Conservation (phyloP, 1,284 basidiomycete species). For the Acaromyces ingoldii region DNA sequence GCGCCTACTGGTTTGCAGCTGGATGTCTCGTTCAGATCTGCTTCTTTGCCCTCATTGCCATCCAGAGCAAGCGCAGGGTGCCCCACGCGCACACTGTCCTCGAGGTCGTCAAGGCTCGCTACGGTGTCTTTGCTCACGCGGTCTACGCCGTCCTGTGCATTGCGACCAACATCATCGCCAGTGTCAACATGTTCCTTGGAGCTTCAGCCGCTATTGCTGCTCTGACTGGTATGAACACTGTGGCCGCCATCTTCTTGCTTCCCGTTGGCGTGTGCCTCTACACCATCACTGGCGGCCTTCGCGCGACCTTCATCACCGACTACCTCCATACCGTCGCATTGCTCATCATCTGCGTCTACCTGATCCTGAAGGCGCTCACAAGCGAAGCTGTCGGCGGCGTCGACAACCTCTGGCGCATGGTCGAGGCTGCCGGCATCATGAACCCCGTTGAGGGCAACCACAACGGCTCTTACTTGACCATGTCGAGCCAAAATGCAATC, state of each 20-base stretch:
- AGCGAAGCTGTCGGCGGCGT: conserved; percentile 18
- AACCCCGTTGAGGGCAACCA: conserved; percentile 15
- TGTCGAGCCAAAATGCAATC: conserved; percentile 16
- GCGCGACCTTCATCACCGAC: conserved; percentile 39
- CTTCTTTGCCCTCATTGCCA: conserved; percentile 18
- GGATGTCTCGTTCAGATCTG: conserved; percentile 15
- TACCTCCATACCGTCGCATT: conserved; percentile 39
- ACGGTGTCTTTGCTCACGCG: conserved; percentile 35
- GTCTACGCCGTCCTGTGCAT: conserved; percentile 43
- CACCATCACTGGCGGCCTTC: conserved; percentile 38
- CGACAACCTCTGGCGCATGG: conserved; percentile 30
- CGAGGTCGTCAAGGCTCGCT: conserved; percentile 37
- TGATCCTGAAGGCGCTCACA: conserved; percentile 36
- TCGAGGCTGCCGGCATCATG: conserved; percentile 8
- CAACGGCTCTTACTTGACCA: conserved; percentile 17
- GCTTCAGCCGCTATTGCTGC: conserved; percentile 38
- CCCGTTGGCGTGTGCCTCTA: conserved; percentile 39
- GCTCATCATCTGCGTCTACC: conserved; percentile 36
- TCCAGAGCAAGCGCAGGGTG: conserved; percentile 10
- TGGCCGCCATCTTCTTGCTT: conserved; percentile 35
- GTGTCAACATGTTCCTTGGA: conserved; percentile 43
- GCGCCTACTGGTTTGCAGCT: conserved; percentile 14
- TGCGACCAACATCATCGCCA: conserved; percentile 40
- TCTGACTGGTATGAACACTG: conserved; percentile 39
- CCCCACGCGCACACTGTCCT: conserved; percentile 43